Percentiles rank a stretch among this genome's conserved stretches.
phyloP scores from a whole-genome alignment of 2,329 filamentous ascomycete genomes.

The Tolypocladium inflatum region DNA sequence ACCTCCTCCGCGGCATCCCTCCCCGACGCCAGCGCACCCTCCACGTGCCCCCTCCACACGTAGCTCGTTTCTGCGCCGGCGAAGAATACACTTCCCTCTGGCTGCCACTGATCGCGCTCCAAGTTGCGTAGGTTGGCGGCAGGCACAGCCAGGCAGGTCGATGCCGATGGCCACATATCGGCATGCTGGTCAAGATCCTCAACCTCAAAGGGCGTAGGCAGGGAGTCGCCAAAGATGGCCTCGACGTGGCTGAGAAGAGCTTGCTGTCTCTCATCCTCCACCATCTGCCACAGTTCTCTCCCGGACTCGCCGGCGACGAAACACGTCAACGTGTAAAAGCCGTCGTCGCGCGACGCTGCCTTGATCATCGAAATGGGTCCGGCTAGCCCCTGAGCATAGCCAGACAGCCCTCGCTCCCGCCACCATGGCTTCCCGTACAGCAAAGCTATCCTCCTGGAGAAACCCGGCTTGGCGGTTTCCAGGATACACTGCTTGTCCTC shows the following conservation, averaged over 20 bases:
- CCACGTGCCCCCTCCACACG: slow-evolving; percentile 12
- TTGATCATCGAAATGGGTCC: slow-evolving; percentile 9
- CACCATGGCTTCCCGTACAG: slow-evolving; percentile 13
- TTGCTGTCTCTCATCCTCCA: slow-evolving; percentile 3
- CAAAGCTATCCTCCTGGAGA: slow-evolving; percentile 7
- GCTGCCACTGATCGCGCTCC: slow-evolving; percentile 9
- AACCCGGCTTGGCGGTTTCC: slow-evolving; percentile 5
- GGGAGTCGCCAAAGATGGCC: slow-evolving; percentile 4
- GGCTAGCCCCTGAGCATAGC: slow-evolving; percentile 6
- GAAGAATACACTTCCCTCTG: slow-evolving; percentile 11
- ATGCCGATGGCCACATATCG: background rate
- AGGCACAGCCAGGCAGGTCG: slow-evolving; percentile 7
- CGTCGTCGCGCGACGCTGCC: slow-evolving; percentile 7
- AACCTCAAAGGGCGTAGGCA: slow-evolving; percentile 5
- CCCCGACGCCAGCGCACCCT: slow-evolving; percentile 12
- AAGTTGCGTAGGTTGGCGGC: slow-evolving; percentile 3
- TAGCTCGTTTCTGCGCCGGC: slow-evolving; percentile 11
- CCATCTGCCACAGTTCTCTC: slow-evolving; percentile 6
- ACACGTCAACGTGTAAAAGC: slow-evolving; percentile 9
- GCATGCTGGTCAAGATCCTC: slow-evolving; percentile 1
- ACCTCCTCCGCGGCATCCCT: slow-evolving; percentile 9
- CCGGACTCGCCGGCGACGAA: slow-evolving; percentile 9
- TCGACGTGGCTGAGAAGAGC: slow-evolving; percentile 3
- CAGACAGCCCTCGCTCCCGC: slow-evolving; percentile 10
- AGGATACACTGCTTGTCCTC: slow-evolving; percentile 10